These are phyloP conservation scores for Plasmopara viticola DNA, from an alignment of 352 stramenopile genomes.

Conservation along the genomic window DNA sequence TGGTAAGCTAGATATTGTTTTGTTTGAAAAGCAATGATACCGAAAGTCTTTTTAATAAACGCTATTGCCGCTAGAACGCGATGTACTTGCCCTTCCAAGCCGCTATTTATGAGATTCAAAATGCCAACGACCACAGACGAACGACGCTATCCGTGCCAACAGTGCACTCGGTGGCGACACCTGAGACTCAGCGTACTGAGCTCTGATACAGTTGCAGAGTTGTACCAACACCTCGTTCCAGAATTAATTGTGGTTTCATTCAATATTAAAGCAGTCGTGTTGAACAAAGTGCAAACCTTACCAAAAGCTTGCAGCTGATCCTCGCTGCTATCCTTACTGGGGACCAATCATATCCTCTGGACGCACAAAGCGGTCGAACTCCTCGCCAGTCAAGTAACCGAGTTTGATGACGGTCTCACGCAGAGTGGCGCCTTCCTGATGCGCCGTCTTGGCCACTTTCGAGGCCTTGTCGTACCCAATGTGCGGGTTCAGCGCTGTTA, in stretches of 20 bases:
- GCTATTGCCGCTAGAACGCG: slow-evolving; percentile 27
- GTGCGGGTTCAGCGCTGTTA: slow-evolving; percentile 94
- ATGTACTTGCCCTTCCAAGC: slow-evolving; percentile 51
- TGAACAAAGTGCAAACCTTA: neutral
- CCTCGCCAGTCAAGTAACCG: slow-evolving; percentile 88
- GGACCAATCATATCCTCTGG: slow-evolving; percentile 94
- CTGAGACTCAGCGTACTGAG: slow-evolving; percentile 22
- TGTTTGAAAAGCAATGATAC: neutral
- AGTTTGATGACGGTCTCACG: slow-evolving; percentile 88
- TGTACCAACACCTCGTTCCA: neutral
- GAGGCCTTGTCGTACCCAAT: slow-evolving; percentile 97
- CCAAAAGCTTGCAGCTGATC: neutral
- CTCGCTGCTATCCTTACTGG: slow-evolving; percentile 34
- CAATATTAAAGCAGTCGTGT: too few species aligned
- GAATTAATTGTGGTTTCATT: too few species aligned
- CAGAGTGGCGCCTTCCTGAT: slow-evolving; percentile 91
- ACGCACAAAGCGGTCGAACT: slow-evolving; percentile 94
- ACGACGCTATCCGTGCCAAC: slow-evolving; percentile 15
- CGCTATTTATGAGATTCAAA: slow-evolving; percentile 55
- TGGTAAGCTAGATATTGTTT: slow-evolving; percentile 21
- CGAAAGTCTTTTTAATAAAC: neutral
- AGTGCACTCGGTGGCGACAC: slow-evolving; percentile 8
- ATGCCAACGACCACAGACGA: slow-evolving; percentile 13
- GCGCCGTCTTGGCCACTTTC: slow-evolving; percentile 94
- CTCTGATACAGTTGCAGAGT: slow-evolving; percentile 10